phyloP scores from a whole-genome alignment of 2,329 filamentous ascomycete species.

The Botryotinia convoluta region DNA sequence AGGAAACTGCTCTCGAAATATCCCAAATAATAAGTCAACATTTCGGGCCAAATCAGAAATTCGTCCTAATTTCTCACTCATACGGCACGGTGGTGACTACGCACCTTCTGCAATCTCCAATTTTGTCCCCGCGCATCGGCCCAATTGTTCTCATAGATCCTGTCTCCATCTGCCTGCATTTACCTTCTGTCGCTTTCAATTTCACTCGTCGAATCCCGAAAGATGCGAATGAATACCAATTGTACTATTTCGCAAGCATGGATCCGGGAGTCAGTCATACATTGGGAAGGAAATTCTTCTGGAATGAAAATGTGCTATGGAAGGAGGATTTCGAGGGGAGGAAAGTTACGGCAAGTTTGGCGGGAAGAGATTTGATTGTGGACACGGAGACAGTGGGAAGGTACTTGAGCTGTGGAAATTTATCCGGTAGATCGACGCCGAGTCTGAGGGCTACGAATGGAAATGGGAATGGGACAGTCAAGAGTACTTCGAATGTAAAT shows the following conservation, averaged over 20 bases:
- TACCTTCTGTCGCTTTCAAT: slow-evolving; percentile 62
- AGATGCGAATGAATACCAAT: slow-evolving; percentile 55
- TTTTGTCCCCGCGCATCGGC: slow-evolving; percentile 45
- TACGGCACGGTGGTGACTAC: slow-evolving; percentile 55
- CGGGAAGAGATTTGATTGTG: slow-evolving; percentile 53
- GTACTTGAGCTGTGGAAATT: slow-evolving; percentile 45
- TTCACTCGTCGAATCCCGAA: slow-evolving; percentile 49
- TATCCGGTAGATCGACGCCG: slow-evolving; percentile 9
- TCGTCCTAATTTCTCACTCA: slow-evolving; percentile 53
- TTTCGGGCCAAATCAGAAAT: slow-evolving; percentile 45
- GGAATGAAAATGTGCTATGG: slow-evolving; percentile 60
- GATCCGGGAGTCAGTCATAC: slow-evolving; percentile 59
- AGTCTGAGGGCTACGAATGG: slow-evolving; percentile 30
- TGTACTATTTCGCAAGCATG: slow-evolving; percentile 59
- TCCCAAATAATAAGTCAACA: slow-evolving; percentile 50
- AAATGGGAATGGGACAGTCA: slow-evolving; percentile 8
- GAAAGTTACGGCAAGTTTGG: slow-evolving; percentile 49
- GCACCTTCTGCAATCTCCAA: slow-evolving; percentile 50
- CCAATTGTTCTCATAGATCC: slow-evolving; percentile 57
- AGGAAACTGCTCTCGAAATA: slow-evolving; percentile 52
- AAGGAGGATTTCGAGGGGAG: slow-evolving; percentile 49
- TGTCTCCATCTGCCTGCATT: slow-evolving; percentile 57
- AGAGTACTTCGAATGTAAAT: not conserved
- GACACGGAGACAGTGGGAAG: slow-evolving; percentile 51
- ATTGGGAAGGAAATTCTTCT: slow-evolving; percentile 58